Evolutionary conservation across 371 early-diverging fungal genomes (phyloP), one percentile per base, ranked within the genome.

Genomic region (Vairimorpha necatrix): DNA sequence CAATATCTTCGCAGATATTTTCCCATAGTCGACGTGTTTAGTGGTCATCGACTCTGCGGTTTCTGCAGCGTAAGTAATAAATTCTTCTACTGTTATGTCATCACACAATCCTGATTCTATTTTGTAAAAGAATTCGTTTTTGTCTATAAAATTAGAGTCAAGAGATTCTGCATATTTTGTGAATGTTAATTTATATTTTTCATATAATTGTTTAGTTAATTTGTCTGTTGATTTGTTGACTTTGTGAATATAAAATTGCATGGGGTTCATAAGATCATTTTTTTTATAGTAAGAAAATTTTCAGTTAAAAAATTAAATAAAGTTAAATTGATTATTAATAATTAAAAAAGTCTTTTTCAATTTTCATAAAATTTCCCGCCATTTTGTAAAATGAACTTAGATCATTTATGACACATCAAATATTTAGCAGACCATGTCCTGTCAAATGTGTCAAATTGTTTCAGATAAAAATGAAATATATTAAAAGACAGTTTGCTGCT

Each of bases 1-100:
- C 38, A 93, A 93, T 79, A 97, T 94, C 66, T 96, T 90, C 30
- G 96, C 94, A 60, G 98, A 98, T 16, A 98, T 88, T 33, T 90
- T 87, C 24, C 94, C 93, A 86, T 94, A 98, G 84, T 97, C 94
- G 0, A 95, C 94, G 84, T 96, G 96, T 79, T 90, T 90, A n/a
- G 94, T 93, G 22, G 73, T 82, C 74, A 80, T 77, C 38, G 75
- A 58, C 16, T 83, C 78, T 24, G 74, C 78, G n/a, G 50, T 53
- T 39, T 77, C 78, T 0, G 66, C 39, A 33, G 77, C 70, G 38
- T 32, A 77, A 2, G 26, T 18, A n/a, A 34, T n/a, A 47, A 79
- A 24, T 24, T 68, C 76, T 32, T 39, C 24, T 13, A 13, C 16
- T 4, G 63, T 39, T 39, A 79, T 76, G 22, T 58, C 54, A 7